A percentile compares a stretch with the other conserved stretches of the same genome.
Evolutionary conservation across 2,329 filamentous ascomycete species (phyloP).

Genomic region (Cryphonectria parasitica): DNA sequence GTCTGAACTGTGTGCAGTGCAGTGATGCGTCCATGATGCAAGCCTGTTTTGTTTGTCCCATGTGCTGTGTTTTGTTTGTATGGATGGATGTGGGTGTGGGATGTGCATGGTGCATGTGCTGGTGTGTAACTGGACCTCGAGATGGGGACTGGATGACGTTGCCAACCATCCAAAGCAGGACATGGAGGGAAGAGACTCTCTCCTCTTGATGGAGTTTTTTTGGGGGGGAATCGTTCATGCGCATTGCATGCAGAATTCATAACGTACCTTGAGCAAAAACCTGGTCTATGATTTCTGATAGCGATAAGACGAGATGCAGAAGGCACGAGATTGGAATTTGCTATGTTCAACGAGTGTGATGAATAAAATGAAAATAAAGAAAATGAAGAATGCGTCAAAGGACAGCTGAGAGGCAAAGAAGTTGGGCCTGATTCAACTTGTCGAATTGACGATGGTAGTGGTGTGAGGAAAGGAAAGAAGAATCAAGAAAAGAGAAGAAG

Average conservation of each 20-base stretch:
- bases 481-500: background rate
- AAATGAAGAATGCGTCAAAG: slow-evolving; percentile 22
- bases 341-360: slow-evolving; percentile 29
- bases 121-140: background rate
- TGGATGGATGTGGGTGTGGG: background rate
- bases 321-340: slow-evolving; percentile 8
- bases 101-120: background rate
- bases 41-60: background rate
- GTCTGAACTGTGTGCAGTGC: background rate
- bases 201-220: too few species aligned
- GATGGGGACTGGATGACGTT: slow-evolving; percentile 1
- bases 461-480: slow-evolving; percentile 4
- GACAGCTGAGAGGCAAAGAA: slow-evolving; percentile 25
- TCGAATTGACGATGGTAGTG: slow-evolving; percentile 14
- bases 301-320: slow-evolving; percentile 1
- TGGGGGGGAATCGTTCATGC: background rate
- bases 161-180: background rate
- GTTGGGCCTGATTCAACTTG: slow-evolving; percentile 25
- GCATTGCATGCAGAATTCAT: background rate
- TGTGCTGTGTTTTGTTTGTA: background rate
- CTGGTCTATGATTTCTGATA: background rate
- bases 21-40: background rate
- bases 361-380: slow-evolving; percentile 24
- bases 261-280: slow-evolving; percentile 21
- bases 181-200: background rate